Evolutionary conservation across 148 eudicot species (phyloP), one percentile per base, ranked within the genome.

Genomic region (Rhododendron griersonianum): DNA sequence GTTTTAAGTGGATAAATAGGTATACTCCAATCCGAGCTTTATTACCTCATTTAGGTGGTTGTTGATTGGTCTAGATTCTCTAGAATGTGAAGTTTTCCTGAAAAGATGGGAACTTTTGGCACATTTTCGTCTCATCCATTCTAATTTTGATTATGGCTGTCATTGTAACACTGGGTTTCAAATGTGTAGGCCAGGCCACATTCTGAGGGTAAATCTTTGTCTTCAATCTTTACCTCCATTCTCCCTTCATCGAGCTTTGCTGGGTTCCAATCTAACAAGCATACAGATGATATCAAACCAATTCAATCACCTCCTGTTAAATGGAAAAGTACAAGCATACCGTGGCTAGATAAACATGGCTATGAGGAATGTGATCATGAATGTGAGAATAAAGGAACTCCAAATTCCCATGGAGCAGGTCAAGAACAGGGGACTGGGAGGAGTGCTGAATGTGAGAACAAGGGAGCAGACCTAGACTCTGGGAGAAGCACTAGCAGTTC

Each of bases 211-310:
- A 93, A 88, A 55, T 84, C 94, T 71, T 69, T 84, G 51, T 92
- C 98, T 71, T 95, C 99, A 44, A 59, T 94, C 23, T 85, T 95
- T 78, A 89, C 94, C 80, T 91, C 50, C 57, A 87, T 92, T 89
- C 90, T 90, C 80, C 95, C 95, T 59, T 89, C 95, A 57, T 77
- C 92, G 5, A 81, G 87, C 80, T 81, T 78, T 77, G 87, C 83
- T 86, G 85, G 87, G 71, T 78, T 63, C 50, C 84, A 82, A 67
- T 77, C 87, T 78, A 86, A 77, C 55, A 88, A 89, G 78, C 74
- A 86, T 76, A 85, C 81, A 11, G 89, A 89, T 84, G 92, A 92
- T 44, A 82, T 85, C 55, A 88, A 87, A 88, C 90, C 91, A 18
- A 50, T 86, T 71, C 91, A 87, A 85, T 89, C 95, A 84, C 83